Evolutionary conservation across 768 basidiomycete genomes (phyloP).

Genomic region (Lactarius hatsudake): DNA sequence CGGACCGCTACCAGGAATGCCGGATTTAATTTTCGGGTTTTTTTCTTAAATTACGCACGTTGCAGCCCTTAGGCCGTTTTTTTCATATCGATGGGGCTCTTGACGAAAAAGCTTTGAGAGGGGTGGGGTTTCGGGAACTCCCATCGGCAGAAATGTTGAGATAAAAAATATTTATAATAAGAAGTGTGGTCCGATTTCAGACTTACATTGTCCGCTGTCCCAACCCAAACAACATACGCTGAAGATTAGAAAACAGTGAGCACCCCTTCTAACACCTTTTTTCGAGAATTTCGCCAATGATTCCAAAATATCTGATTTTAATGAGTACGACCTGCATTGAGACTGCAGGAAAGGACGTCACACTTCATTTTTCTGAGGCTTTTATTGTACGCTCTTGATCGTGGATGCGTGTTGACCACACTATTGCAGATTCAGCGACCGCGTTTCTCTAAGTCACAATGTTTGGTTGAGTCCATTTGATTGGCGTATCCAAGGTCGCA

Average conservation of each 20-base stretch:
- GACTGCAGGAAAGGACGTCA: constrained; percentile 25
- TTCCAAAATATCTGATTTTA: constrained; percentile 35
- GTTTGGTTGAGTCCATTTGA: neutral
- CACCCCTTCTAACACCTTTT: neutral
- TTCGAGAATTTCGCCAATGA: constrained; percentile 27
- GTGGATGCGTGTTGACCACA: neutral
- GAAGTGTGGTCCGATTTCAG: neutral
- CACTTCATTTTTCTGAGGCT: constrained; percentile 19
- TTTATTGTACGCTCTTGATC: neutral
- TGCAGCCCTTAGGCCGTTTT: too few species aligned
- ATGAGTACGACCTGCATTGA: constrained; percentile 35
- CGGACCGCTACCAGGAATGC: neutral
- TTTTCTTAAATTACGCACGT: too few species aligned
- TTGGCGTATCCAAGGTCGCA: neutral
- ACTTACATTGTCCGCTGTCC: neutral
- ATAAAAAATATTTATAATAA: too few species aligned
- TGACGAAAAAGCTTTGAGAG: too few species aligned
- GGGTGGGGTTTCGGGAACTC: too few species aligned
- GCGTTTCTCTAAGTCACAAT: neutral
- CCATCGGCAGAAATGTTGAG: too few species aligned
- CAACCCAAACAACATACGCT: neutral
- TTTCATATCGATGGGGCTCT: too few species aligned
- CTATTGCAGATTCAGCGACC: neutral
- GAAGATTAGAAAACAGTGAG: constrained; percentile 9
- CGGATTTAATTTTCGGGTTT: too few species aligned